Base-by-base conservation (phyloP, 1,284 basidiomycete species). In the Ganoderma sp. region DNA sequence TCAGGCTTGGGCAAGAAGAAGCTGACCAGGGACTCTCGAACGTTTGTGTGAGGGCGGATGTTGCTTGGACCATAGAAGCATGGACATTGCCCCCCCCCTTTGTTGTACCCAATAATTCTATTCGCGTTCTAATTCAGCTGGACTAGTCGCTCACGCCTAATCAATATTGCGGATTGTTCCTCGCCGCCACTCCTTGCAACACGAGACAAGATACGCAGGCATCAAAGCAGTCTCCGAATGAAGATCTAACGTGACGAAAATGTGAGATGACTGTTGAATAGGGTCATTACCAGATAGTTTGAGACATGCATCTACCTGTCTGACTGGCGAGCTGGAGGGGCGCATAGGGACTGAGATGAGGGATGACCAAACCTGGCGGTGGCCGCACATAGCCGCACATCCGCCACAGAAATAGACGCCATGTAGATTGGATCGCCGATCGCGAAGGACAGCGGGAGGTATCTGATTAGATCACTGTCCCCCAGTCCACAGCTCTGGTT, bases 1-100 rank as follows among this genome's bases (percentile, higher is more conserved):
- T 80, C 80, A 41, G 82, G 73, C 32, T 62, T 73, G 12, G 67
- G 79, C 66, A 83, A 81, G 73, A 80, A 81, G 73, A 79, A 76
- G 65, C 80, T 82, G 74, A 81, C 85, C 73, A 82, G 83, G 76
- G 81, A 83, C 75, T 84, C 82, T 59, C 76, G 80, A 74, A 82
- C 81, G 70, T 76, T 82, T 63, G 79, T 81, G n/a, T 81, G 76
- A 73, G 52, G 41, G 37, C 14, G 42, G 22, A 22, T 39, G 22
- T 43, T 42, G 39, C 58, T 22, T 60, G 58, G 41, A 58, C 32
- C 28, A 39, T 22, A 37, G 7, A 10, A 48, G 59, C 25, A 39
- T 57, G 41, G 22, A 43, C 52, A 17, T 17, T 22, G 25, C 43
- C 37, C 50, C 39, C 50, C 39, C n/a, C 15, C 39, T 34, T 22